phyloP scores from a whole-genome alignment of 1,284 basidiomycete species.

The Boletus semigastroideus region DNA sequence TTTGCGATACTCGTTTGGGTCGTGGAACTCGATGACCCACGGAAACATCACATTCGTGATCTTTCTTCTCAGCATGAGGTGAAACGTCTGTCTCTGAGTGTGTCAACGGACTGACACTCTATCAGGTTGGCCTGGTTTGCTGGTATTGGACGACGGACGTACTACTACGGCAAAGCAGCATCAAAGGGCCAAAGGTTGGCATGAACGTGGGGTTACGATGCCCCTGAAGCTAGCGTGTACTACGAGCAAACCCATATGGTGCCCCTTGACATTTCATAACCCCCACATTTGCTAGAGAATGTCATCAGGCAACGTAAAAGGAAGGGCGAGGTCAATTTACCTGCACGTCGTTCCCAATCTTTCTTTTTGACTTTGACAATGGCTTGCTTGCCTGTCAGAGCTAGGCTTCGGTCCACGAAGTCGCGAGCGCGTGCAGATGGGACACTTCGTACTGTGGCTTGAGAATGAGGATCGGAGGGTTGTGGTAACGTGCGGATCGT shows the following conservation, averaged over 20 bases:
- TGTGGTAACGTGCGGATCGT: slow-evolving; percentile 32
- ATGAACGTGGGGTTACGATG: slow-evolving; percentile 6
- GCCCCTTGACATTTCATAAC: slow-evolving; percentile 32
- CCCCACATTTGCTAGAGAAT: slow-evolving; percentile 27
- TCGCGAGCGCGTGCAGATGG: slow-evolving; percentile 30
- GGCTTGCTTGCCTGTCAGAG: slow-evolving; percentile 33
- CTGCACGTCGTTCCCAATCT: slow-evolving; percentile 46
- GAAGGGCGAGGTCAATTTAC: slow-evolving; percentile 23
- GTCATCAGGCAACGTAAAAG: neutral
- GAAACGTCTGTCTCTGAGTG: neutral
- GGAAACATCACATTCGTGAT: slow-evolving; percentile 69
- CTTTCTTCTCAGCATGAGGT: slow-evolving; percentile 59
- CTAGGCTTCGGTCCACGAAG: slow-evolving; percentile 31
- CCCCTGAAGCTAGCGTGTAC: slow-evolving; percentile 3
- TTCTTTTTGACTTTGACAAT: slow-evolving; percentile 30
- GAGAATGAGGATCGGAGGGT: slow-evolving; percentile 17
- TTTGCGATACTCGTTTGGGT: slow-evolving; percentile 47
- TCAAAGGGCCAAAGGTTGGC: slow-evolving; percentile 19
- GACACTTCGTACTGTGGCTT: slow-evolving; percentile 26
- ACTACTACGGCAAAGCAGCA: slow-evolving; percentile 44
- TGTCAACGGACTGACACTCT: slow-evolving; percentile 1
- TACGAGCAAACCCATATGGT: slow-evolving; percentile 28
- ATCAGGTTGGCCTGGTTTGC: slow-evolving; percentile 60
- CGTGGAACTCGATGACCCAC: slow-evolving; percentile 73
- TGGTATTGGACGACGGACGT: slow-evolving; percentile 60